Conservation (phyloP, 352 stramenopile species). For the Globisporangium nagaii region DNA sequence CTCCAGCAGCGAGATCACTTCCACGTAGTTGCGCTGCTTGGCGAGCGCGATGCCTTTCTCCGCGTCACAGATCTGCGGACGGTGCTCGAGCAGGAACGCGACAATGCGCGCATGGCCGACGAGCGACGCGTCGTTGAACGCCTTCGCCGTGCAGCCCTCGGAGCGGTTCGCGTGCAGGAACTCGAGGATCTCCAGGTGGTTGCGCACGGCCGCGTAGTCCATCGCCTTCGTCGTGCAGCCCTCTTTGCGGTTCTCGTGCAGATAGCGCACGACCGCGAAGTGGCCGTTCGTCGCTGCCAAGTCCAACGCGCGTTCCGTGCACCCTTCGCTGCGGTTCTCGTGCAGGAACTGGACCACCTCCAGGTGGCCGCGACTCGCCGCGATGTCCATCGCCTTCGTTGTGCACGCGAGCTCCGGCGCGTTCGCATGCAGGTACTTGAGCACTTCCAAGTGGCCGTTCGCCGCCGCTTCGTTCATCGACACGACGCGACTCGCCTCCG, state of each 20-base stretch:
- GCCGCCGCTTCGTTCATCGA: constrained; percentile 34
- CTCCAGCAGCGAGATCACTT: constrained; percentile 10
- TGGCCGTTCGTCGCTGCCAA: constrained; percentile 21
- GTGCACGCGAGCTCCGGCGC: constrained; percentile 18
- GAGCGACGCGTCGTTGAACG: constrained; percentile 39
- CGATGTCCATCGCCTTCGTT: constrained; percentile 25
- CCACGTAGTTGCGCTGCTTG: constrained; percentile 28
- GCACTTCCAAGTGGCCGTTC: constrained; percentile 26
- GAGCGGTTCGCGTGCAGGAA: constrained; percentile 48
- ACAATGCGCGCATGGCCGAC: constrained; percentile 38
- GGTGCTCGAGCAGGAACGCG: constrained; percentile 30
- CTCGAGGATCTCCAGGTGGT: constrained; percentile 33
- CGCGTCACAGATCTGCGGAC: constrained; percentile 25
- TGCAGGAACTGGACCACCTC: constrained; percentile 31
- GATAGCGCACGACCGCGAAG: constrained; percentile 23
- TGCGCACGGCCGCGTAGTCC: constrained; percentile 40
- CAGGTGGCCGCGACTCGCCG: constrained; percentile 20
- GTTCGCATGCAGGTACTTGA: constrained; percentile 30
- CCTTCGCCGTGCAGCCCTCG: constrained; percentile 45
- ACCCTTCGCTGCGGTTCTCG: constrained; percentile 27
- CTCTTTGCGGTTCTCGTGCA: constrained; percentile 25
- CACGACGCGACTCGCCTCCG: constrained; percentile 36
- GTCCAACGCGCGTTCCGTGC: constrained; percentile 24
- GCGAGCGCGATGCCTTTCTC: constrained; percentile 37
- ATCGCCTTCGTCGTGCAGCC: constrained; percentile 51